Percentiles rank a stretch among this genome's conserved stretches.
phyloP scores from a whole-genome alignment of 2,329 filamentous ascomycete species.

The Colletotrichum gigasporum region DNA sequence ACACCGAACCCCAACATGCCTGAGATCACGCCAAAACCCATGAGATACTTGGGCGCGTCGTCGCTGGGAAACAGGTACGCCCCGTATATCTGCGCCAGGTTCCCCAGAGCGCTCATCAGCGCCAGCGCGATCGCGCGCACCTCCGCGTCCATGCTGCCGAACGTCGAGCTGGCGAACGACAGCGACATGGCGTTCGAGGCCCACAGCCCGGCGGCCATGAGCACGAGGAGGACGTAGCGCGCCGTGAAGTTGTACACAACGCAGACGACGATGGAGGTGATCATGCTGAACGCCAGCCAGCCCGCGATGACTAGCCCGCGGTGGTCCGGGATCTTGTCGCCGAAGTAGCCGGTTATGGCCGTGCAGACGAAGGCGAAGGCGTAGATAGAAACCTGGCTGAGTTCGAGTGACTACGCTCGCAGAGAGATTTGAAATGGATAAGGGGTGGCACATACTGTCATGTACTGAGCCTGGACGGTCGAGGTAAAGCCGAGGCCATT shows the following conservation, averaged over 20 bases:
- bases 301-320: slow-evolving; percentile 58
- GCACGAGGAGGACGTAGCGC: slow-evolving; percentile 62
- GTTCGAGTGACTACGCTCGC: too few species aligned
- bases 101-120: slow-evolving; percentile 63
- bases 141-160: slow-evolving; percentile 53
- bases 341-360: slow-evolving; percentile 54
- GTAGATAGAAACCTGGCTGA: slow-evolving; percentile 56
- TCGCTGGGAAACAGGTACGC: slow-evolving; percentile 59
- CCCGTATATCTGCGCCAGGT: slow-evolving; percentile 65
- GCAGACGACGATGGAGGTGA: slow-evolving; percentile 50
- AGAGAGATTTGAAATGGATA: too few species aligned
- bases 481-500: slow-evolving; percentile 58
- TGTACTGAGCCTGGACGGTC: slow-evolving; percentile 56
- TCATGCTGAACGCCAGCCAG: slow-evolving; percentile 54
- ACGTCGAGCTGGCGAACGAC: slow-evolving; percentile 61
- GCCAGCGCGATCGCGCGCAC: slow-evolving; percentile 62
- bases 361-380: slow-evolving; percentile 60
- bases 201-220: slow-evolving; percentile 66
- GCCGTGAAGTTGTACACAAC: slow-evolving; percentile 59
- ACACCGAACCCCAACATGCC: slow-evolving; percentile 44
- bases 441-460: neutral
- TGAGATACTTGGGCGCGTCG: slow-evolving; percentile 58
- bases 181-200: slow-evolving; percentile 60
- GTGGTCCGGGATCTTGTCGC: slow-evolving; percentile 54
- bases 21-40: slow-evolving; percentile 43